phyloP scores from a whole-genome alignment of 202 grass and related monocot species.

The Hordeum pubiflorum region DNA sequence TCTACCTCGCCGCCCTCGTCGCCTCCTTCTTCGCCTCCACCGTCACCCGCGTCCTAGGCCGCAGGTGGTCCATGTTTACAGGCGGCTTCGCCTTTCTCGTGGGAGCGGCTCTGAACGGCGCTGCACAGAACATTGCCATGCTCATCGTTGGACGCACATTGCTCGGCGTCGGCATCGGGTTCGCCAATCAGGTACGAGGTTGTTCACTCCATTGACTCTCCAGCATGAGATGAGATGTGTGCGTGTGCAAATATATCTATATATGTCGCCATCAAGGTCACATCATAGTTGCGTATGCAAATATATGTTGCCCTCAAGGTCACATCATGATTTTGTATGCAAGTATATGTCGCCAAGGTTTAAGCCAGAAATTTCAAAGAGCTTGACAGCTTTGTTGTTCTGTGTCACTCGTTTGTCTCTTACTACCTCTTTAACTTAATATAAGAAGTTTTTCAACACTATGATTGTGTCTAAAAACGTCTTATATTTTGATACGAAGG shows the following conservation, averaged over 20 bases:
- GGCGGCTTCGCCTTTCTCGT: neutral
- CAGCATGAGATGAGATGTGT: too few relatives aligned
- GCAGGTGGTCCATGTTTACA: neutral
- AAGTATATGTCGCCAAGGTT: neutral
- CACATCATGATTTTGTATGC: too few relatives aligned
- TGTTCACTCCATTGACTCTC: neutral
- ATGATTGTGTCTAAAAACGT: too few relatives aligned
- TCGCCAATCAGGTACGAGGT: neutral
- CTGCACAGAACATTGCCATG: neutral
- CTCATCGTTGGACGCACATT: neutral
- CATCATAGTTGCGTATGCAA: neutral
- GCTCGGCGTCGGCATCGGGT: neutral
- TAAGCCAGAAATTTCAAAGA: neutral
- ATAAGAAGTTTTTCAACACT: too few relatives aligned
- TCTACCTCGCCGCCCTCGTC: neutral
- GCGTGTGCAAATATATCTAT: neutral
- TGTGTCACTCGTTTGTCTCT: neutral
- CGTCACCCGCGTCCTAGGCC: neutral
- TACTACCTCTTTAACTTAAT: too few relatives aligned
- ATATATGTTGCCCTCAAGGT: neutral
- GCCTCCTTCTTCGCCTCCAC: neutral
- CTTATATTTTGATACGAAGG: too few relatives aligned
- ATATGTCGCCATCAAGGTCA: neutral
- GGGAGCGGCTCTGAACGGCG: neutral
- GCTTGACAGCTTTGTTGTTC: neutral